Percentiles rank a stretch among this genome's conserved stretches.
These are phyloP conservation scores for Auricularia sp. DNA, from an alignment of 768 basidiomycete genomes.

Conservation along the genomic window DNA sequence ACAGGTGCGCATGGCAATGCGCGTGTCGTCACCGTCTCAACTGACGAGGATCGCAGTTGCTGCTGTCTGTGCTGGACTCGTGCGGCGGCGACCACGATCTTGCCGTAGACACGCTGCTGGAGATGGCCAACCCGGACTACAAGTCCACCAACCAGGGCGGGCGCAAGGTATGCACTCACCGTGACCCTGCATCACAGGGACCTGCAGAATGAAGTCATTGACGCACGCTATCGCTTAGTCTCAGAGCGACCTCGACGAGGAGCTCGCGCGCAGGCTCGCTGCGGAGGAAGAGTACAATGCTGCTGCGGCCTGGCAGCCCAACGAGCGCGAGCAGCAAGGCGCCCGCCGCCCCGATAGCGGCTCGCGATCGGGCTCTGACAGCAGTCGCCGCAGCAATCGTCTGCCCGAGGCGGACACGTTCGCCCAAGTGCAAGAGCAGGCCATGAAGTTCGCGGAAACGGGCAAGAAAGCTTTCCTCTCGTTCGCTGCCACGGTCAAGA, in stretches of 20 bases:
- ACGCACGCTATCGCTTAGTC: slow-evolving; percentile 19
- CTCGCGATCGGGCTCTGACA: background rate
- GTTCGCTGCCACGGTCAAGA: slow-evolving; percentile 66
- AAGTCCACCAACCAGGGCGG: background rate
- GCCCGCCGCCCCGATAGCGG: slow-evolving; percentile 4
- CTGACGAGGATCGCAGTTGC: background rate
- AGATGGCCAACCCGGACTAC: slow-evolving; percentile 80
- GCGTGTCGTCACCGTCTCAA: background rate
- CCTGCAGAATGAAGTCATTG: background rate
- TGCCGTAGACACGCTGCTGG: slow-evolving; percentile 67
- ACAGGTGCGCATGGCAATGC: background rate
- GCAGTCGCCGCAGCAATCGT: background rate
- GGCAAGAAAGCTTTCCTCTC: slow-evolving; percentile 71
- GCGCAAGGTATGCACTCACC: background rate
- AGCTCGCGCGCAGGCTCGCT: slow-evolving; percentile 61
- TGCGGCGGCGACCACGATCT: slow-evolving; percentile 60
- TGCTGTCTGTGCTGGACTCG: slow-evolving; percentile 53
- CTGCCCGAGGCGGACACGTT: slow-evolving; percentile 39
- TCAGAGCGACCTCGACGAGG: slow-evolving; percentile 69
- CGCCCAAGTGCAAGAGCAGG: slow-evolving; percentile 62
- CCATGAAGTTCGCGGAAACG: slow-evolving; percentile 68
- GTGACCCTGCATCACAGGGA: background rate
- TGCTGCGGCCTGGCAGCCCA: slow-evolving; percentile 16
- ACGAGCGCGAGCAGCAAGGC: slow-evolving; percentile 8
- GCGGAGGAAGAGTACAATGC: slow-evolving; percentile 40